Percentiles rank a stretch among this genome's conserved stretches.
Evolutionary conservation across 129 eudicot species (phyloP).

Genomic region (Daucus carota): DH1_v3.0 NC_030383.2:55648501-55649000

Average conservation of each 20-base stretch:
- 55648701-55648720: constrained; percentile 30
- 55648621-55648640: too few species aligned
- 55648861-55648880: not conserved
- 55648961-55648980: too few species aligned
- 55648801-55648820: constrained; percentile 30
- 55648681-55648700: not conserved
- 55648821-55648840: constrained; percentile 4
- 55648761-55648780: constrained; percentile 32
- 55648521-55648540: too few species aligned
- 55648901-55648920: not conserved
- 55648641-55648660: not conserved
- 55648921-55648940: not conserved
- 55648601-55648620: too few species aligned
- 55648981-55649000: not conserved
- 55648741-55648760: constrained; percentile 27
- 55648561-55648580: too few species aligned
- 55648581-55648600: too few species aligned
- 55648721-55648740: constrained; percentile 32
- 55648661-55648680: not conserved
- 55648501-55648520: too few species aligned
- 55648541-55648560: too few species aligned
- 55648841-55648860: not conserved
- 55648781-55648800: constrained; percentile 33
- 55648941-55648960: not conserved
- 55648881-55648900: not conserved